Conservation (phyloP, 139 green algal species). For the Micractinium sp. region DNA sequence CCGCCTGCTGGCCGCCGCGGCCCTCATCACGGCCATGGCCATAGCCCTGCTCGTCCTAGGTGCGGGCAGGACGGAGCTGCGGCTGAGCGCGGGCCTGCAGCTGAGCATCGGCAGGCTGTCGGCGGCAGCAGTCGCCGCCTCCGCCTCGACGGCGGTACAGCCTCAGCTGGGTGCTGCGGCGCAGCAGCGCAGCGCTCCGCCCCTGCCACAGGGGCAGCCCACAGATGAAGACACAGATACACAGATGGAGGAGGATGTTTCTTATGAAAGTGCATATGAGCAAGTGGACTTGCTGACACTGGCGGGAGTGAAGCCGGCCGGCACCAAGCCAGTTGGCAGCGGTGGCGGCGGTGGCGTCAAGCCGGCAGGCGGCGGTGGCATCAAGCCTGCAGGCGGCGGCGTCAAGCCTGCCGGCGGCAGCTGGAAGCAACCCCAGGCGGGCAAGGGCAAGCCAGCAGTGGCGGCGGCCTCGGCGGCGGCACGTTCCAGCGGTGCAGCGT, state of each 20-base stretch:
- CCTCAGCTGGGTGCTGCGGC: not conserved
- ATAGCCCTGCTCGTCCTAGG: not conserved
- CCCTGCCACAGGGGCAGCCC: too few species aligned
- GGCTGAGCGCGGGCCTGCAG: not conserved
- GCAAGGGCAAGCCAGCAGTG: not conserved
- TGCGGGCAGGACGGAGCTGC: not conserved
- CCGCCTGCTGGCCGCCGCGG: not conserved
- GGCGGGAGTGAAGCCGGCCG: not conserved
- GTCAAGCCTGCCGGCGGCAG: too few species aligned
- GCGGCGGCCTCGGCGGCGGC: not conserved
- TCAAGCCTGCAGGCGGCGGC: too few species aligned
- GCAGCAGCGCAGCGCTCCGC: not conserved
- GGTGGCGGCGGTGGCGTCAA: not conserved
- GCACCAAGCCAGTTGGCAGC: not conserved
- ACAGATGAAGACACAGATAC: not conserved
- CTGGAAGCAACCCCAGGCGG: not conserved
- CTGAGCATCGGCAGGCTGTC: not conserved
- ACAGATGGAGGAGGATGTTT: not conserved
- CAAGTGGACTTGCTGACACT: not conserved
- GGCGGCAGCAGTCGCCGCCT: not conserved
- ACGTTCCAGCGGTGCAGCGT: not conserved
- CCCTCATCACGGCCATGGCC: not conserved
- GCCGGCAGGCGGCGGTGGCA: not conserved
- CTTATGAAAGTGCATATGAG: not conserved
- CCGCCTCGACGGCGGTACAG: not conserved